These are phyloP conservation scores for Backusella mclennaniae DNA, from an alignment of 192 early-diverging fungal genomes.

Conservation along the genomic window DNA sequence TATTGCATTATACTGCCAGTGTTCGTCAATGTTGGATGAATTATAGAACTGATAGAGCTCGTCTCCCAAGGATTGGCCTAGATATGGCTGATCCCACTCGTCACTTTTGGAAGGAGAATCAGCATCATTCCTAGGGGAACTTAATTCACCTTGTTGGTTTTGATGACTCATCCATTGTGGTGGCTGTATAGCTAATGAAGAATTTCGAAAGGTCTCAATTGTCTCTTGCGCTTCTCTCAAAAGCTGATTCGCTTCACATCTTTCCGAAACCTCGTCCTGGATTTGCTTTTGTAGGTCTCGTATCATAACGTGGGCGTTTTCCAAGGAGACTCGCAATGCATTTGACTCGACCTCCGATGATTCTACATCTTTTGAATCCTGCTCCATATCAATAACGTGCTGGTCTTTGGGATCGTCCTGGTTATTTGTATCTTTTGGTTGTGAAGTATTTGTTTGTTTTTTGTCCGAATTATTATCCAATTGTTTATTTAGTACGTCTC, in stretches of 20 bases:
- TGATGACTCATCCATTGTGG: not conserved
- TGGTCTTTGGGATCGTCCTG: not conserved
- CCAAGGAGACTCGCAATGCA: not conserved
- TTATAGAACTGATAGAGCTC: not conserved
- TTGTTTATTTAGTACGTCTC: not conserved
- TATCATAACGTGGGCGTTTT: not conserved
- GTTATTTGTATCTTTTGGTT: not conserved
- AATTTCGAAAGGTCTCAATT: not conserved
- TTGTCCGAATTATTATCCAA: not conserved
- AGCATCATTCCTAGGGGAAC: not conserved
- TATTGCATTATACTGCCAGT: not conserved
- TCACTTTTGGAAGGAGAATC: not conserved
- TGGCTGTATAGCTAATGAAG: not conserved
- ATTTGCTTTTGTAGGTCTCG: not conserved
- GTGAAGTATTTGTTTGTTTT: not conserved
- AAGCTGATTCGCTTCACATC: not conserved
- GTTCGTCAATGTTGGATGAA: not conserved
- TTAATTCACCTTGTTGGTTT: not conserved
- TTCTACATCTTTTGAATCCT: not conserved
- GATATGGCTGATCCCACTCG: not conserved
- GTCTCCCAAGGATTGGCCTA: conserved; percentile 1
- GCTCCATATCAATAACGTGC: not conserved
- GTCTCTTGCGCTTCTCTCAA: conserved; percentile 9
- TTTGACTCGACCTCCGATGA: not conserved
- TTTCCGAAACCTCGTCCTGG: not conserved